Percentiles rank a stretch among this genome's conserved stretches.
These are phyloP conservation scores for Daldinia concentrica DNA, from an alignment of 495 filamentous ascomycete species.

Conservation along the genomic window DNA sequence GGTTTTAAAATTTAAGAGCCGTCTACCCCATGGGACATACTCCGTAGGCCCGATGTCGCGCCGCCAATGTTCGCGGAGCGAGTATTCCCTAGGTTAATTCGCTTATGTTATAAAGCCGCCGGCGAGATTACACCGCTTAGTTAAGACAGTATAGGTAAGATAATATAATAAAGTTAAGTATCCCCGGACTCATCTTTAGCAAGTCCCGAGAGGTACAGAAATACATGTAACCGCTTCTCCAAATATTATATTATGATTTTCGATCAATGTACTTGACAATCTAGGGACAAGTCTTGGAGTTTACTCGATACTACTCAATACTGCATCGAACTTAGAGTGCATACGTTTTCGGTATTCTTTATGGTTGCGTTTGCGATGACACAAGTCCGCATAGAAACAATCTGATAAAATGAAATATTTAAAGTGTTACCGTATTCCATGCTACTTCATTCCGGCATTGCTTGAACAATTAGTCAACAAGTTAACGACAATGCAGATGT, in stretches of 20 bases:
- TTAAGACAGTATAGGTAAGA: slow-evolving; percentile 15
- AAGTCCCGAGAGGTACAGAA: slow-evolving; percentile 29
- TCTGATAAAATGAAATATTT: slow-evolving; percentile 8
- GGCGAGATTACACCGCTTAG: slow-evolving; percentile 10
- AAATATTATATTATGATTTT: slow-evolving; percentile 36
- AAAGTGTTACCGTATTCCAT: slow-evolving; percentile 7
- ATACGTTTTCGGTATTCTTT: neutral
- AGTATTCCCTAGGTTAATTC: neutral
- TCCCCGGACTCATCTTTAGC: slow-evolving; percentile 25
- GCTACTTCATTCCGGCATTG: slow-evolving; percentile 3
- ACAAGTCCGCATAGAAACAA: slow-evolving; percentile 3
- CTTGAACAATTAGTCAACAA: neutral
- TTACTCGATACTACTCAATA: slow-evolving; percentile 1
- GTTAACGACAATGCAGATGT: neutral
- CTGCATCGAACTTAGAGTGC: slow-evolving; percentile 17
- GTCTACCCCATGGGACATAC: slow-evolving; percentile 14
- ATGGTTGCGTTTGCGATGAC: slow-evolving; percentile 11
- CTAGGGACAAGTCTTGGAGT: slow-evolving; percentile 19
- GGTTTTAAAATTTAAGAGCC: slow-evolving; percentile 1
- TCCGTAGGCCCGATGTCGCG: slow-evolving; percentile 30
- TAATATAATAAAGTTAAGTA: slow-evolving; percentile 27
- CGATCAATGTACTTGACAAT: slow-evolving; percentile 8
- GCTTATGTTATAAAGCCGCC: slow-evolving; percentile 25
- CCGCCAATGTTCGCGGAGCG: slow-evolving; percentile 13
- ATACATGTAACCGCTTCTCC: slow-evolving; percentile 10